phyloP scores from a whole-genome alignment of 352 stramenopile genomes.

The Phytophthora sp. region DNA sequence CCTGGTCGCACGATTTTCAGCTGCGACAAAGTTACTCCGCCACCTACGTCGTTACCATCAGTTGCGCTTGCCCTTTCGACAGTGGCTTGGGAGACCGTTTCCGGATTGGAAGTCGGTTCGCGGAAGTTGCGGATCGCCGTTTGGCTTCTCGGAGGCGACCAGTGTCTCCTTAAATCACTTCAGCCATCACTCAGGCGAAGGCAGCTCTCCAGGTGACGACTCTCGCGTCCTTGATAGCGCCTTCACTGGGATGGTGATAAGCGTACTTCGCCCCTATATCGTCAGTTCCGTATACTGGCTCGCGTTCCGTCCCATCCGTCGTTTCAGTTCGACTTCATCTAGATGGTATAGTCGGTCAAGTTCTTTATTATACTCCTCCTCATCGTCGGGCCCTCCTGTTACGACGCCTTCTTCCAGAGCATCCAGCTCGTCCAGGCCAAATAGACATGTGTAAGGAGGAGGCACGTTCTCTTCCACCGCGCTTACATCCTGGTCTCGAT shows the following conservation, averaged over 20 bases:
- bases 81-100: no score
- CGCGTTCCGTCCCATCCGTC: neutral
- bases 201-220: neutral
- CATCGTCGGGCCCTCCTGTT: neutral
- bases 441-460: neutral
- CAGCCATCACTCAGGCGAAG: constrained; percentile 3
- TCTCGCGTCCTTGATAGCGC: neutral
- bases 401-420: neutral
- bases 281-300: neutral
- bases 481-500: no score
- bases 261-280: neutral
- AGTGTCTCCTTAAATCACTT: constrained; percentile 1
- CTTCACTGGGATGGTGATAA: neutral
- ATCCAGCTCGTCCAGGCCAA: neutral
- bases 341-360: constrained; percentile 1
- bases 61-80: no score
- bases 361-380: constrained; percentile 4
- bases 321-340: constrained; percentile 1
- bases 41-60: no score
- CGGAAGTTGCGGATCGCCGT: constrained; percentile 5
- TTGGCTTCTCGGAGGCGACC: neutral
- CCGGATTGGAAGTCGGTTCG: no score
- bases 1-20: no score
- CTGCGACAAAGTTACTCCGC: no score
- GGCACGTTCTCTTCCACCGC: no score